A percentile compares a stretch with the other conserved stretches of the same genome.
phyloP scores from a whole-genome alignment of 1,284 basidiomycete species.

The Irpex sp. region DNA sequence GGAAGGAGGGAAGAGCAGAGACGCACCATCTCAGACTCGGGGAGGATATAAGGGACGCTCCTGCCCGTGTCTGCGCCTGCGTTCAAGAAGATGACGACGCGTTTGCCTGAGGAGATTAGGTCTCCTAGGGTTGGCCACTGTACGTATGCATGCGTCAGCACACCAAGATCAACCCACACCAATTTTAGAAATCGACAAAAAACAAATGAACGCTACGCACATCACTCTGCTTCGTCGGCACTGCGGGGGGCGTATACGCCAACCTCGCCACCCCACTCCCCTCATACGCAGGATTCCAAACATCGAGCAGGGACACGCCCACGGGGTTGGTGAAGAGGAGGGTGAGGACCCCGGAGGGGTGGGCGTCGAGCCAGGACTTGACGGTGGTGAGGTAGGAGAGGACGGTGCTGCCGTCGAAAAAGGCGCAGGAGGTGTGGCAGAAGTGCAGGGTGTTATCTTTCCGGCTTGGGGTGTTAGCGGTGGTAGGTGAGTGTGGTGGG shows the following conservation, averaged over 20 bases:
- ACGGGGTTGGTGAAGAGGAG: constrained; percentile 73
- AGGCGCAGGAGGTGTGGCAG: constrained; percentile 56
- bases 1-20: too few relatives aligned
- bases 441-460: constrained; percentile 47
- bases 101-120: constrained; percentile 64
- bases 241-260: constrained; percentile 56
- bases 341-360: constrained; percentile 75
- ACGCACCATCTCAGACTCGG: constrained; percentile 56
- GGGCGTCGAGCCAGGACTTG: constrained; percentile 54
- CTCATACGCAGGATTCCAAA: constrained; percentile 59
- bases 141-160: too few relatives aligned
- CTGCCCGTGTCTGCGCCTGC: constrained; percentile 40
- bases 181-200: too few relatives aligned
- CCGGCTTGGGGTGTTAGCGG: constrained; percentile 15
- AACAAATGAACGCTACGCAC: too few relatives aligned
- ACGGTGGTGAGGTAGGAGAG: constrained; percentile 26
- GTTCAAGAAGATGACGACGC: constrained; percentile 74
- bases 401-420: constrained; percentile 67
- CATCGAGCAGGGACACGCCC: constrained; percentile 41
- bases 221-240: constrained; percentile 44
- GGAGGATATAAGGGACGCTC: constrained; percentile 59
- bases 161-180: too few relatives aligned
- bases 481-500: not conserved
- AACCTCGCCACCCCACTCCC: constrained; percentile 51
- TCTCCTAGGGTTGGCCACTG: constrained; percentile 76